These are phyloP conservation scores for Candida neerlandica DNA, from an alignment of 1,139 yeast genomes.

Conservation along the genomic window DNA sequence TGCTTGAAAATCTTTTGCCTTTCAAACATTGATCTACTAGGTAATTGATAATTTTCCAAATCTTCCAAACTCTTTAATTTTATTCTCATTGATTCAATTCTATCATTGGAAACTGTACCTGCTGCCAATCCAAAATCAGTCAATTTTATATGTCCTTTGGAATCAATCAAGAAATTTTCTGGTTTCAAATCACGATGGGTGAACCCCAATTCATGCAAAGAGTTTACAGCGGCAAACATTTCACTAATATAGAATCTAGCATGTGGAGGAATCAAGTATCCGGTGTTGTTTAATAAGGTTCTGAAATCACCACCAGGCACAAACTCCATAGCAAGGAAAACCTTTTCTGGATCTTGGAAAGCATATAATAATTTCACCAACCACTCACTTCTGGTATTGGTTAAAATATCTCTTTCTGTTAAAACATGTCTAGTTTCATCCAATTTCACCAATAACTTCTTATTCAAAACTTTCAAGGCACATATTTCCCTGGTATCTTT, in stretches of 20 bases:
- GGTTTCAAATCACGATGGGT: conserved; percentile 98
- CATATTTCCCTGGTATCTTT: conserved; percentile 94
- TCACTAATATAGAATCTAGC: conserved; percentile 94
- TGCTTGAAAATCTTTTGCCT: conserved; percentile 85
- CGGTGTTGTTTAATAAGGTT: conserved; percentile 89
- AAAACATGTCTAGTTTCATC: conserved; percentile 96
- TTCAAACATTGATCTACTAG: conserved; percentile 78
- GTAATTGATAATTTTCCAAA: conserved; percentile 61
- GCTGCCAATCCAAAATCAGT: conserved; percentile 98
- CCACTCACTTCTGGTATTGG: conserved; percentile 96
- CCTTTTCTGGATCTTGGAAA: conserved; percentile 88
- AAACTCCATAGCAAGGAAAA: conserved; percentile 96
- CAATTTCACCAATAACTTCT: conserved; percentile 79
- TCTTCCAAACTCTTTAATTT: conserved; percentile 81
- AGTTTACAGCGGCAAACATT: conserved; percentile 94
- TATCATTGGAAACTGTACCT: conserved; percentile 89
- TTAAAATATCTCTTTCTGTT: conserved; percentile 94
- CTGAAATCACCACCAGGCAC: conserved; percentile 99
- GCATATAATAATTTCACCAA: conserved; percentile 90
- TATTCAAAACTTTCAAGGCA: conserved; percentile 90
- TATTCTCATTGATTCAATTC: conserved; percentile 90
- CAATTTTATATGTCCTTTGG: conserved; percentile 92
- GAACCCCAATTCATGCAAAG: conserved; percentile 91
- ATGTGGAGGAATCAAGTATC: conserved; percentile 89
- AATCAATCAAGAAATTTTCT: conserved; percentile 92